These are phyloP conservation scores for Pyronema omphalodes DNA, from an alignment of 495 filamentous ascomycete species.

Conservation along the genomic window DNA sequence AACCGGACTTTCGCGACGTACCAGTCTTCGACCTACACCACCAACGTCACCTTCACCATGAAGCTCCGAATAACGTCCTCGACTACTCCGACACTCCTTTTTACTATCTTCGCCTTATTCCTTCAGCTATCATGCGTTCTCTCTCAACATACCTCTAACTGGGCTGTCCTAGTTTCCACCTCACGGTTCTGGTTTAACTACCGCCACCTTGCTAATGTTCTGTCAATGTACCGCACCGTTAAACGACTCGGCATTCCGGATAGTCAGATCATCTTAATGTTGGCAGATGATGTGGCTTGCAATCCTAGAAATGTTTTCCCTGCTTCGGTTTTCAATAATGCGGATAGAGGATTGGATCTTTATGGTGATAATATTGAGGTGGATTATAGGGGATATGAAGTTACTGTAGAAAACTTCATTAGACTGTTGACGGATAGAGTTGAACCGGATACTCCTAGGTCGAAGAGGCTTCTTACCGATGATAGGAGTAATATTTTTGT, in stretches of 20 bases:
- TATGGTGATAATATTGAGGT: slow-evolving; percentile 99
- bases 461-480: slow-evolving; percentile 80
- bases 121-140: slow-evolving; percentile 31
- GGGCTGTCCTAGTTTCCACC: slow-evolving; percentile 95
- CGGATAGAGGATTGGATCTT: slow-evolving; percentile 82
- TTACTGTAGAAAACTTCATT: slow-evolving; percentile 98
- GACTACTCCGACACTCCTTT: no score
- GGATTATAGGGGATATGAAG: slow-evolving; percentile 93
- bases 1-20: no score
- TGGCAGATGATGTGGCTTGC: slow-evolving; percentile 98
- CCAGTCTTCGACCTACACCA: no score
- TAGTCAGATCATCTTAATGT: slow-evolving; percentile 97
- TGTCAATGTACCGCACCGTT: slow-evolving; percentile 94
- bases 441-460: slow-evolving; percentile 78
- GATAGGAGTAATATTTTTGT: slow-evolving; percentile 90
- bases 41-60: slow-evolving; percentile 6
- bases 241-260: slow-evolving; percentile 96
- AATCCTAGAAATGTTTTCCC: slow-evolving; percentile 97
- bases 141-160: slow-evolving; percentile 88
- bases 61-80: slow-evolving; percentile 15
- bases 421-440: slow-evolving; percentile 83
- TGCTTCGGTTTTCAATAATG: slow-evolving; percentile 95
- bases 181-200: slow-evolving; percentile 99
- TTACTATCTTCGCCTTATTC: slow-evolving; percentile 28
- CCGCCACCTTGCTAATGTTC: slow-evolving; percentile 90